phyloP scores from a whole-genome alignment of 1,284 basidiomycete species.

The Dichomitus squalens region DNA sequence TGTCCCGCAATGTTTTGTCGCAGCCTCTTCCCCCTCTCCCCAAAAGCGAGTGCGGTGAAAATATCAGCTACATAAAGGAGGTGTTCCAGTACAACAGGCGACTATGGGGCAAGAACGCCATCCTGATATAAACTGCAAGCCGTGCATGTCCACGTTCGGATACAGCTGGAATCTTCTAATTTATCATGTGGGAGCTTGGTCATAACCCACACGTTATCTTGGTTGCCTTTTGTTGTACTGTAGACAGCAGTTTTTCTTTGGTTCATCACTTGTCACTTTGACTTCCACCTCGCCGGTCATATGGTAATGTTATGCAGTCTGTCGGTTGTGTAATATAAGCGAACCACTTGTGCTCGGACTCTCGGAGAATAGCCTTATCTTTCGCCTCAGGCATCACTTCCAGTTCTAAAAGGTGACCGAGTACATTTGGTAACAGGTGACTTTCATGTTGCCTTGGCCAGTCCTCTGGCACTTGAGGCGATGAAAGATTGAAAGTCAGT shows the following conservation, averaged over 20 bases:
- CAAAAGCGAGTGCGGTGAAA: not conserved
- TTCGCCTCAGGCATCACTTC: not conserved
- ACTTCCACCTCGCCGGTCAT: no score
- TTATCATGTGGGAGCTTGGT: not conserved
- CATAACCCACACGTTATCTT: not conserved
- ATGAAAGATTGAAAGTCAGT: not conserved
- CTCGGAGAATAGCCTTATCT: not conserved
- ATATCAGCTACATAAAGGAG: slow-evolving; percentile 3
- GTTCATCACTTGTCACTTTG: no score
- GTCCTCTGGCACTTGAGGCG: slow-evolving; percentile 18
- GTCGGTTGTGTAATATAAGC: no score
- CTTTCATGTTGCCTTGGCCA: slow-evolving; percentile 21
- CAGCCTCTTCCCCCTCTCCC: slow-evolving; percentile 6
- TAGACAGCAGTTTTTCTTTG: no score
- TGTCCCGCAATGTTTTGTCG: not conserved
- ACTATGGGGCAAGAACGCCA: not conserved
- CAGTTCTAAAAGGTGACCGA: slow-evolving; percentile 22
- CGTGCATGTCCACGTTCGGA: not conserved
- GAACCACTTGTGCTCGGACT: no score
- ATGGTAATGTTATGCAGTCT: no score
- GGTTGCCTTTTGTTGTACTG: not conserved
- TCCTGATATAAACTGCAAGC: not conserved
- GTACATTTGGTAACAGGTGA: slow-evolving; percentile 9
- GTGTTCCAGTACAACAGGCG: not conserved
- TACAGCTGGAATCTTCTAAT: not conserved